Evolutionary conservation across 2,329 filamentous ascomycete genomes (phyloP).

Genomic region (Thelonectria discophora): DNA sequence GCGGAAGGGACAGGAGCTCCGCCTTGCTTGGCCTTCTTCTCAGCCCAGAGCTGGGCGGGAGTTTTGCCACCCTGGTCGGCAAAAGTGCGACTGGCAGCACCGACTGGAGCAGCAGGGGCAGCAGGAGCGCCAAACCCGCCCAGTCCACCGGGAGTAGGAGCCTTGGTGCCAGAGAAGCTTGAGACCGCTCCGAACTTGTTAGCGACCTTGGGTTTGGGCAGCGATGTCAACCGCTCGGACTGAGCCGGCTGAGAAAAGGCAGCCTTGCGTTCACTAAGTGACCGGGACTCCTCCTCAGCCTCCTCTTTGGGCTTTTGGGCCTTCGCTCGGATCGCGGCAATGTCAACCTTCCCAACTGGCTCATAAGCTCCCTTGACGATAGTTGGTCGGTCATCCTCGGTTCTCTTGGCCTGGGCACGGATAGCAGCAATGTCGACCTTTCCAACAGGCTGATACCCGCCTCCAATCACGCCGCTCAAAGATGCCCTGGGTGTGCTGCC

Average conservation of each 20-base stretch:
- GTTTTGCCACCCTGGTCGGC: constrained; percentile 96
- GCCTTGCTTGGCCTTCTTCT: constrained; percentile 89
- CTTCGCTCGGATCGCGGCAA: constrained; percentile 88
- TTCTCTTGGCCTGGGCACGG: constrained; percentile 74
- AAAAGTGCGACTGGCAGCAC: constrained; percentile 88
- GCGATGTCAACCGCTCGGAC: constrained; percentile 81
- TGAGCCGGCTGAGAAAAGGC: constrained; percentile 70
- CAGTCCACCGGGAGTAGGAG: constrained; percentile 77
- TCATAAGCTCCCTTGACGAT: constrained; percentile 93
- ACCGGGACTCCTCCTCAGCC: constrained; percentile 58
- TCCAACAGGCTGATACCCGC: constrained; percentile 91
- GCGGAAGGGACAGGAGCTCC: constrained; percentile 58
- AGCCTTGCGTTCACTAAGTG: constrained; percentile 78
- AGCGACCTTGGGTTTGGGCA: constrained; percentile 94
- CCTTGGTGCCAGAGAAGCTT: constrained; percentile 86
- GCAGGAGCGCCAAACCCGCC: constrained; percentile 67
- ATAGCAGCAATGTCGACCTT: constrained; percentile 98
- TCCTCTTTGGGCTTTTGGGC: constrained; percentile 71
- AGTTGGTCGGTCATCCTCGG: constrained; percentile 80
- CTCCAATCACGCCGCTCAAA: constrained; percentile 74
- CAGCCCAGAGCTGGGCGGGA: constrained; percentile 95
- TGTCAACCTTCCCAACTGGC: constrained; percentile 95
- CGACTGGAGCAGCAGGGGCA: constrained; percentile 68
- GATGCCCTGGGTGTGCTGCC: constrained; percentile 57
- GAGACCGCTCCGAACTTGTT: constrained; percentile 83